phyloP scores from a whole-genome alignment of 2,329 filamentous ascomycete genomes.

The Arthrocladium fulminans region DNA sequence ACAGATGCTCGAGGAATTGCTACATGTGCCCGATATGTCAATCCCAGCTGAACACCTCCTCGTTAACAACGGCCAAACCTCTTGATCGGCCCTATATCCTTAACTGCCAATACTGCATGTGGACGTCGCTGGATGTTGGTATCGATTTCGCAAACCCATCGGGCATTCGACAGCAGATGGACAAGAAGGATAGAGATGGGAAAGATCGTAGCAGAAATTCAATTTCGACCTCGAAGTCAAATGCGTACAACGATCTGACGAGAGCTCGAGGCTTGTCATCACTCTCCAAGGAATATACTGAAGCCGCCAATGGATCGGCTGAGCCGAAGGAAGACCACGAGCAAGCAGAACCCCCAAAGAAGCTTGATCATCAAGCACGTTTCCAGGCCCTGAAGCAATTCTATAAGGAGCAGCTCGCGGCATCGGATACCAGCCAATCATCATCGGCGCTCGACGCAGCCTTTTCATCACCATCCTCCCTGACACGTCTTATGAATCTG shows the following conservation, averaged over 20 bases:
- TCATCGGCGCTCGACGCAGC: conserved; percentile 41
- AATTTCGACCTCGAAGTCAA: conserved; percentile 12
- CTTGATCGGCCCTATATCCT: conserved; percentile 61
- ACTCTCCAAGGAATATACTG: conserved; percentile 18
- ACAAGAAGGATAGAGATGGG: conserved; percentile 48
- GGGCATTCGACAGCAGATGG: conserved; percentile 72
- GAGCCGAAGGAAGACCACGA: conserved; percentile 28
- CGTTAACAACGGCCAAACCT: conserved; percentile 33
- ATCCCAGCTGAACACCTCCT: conserved; percentile 64
- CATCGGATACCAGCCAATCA: conserved; percentile 40
- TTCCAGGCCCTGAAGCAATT: conserved; percentile 70
- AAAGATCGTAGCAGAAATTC: conserved; percentile 25
- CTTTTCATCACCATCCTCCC: conserved; percentile 64
- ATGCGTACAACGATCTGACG: conserved; percentile 9
- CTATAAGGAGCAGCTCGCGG: conserved; percentile 69
- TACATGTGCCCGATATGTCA: conserved; percentile 90
- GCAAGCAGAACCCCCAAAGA: background rate
- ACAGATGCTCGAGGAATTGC: conserved; percentile 89
- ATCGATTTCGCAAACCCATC: conserved; percentile 85
- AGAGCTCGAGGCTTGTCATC: conserved; percentile 15
- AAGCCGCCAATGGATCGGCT: conserved; percentile 25
- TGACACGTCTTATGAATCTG: conserved; percentile 83
- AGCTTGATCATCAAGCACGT: conserved; percentile 55
- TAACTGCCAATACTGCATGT: conserved; percentile 83
- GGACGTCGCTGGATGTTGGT: conserved; percentile 81